These are phyloP conservation scores for Chlorella ohadii DNA, from an alignment of 139 green algal genomes.

Conservation along the genomic window DNA sequence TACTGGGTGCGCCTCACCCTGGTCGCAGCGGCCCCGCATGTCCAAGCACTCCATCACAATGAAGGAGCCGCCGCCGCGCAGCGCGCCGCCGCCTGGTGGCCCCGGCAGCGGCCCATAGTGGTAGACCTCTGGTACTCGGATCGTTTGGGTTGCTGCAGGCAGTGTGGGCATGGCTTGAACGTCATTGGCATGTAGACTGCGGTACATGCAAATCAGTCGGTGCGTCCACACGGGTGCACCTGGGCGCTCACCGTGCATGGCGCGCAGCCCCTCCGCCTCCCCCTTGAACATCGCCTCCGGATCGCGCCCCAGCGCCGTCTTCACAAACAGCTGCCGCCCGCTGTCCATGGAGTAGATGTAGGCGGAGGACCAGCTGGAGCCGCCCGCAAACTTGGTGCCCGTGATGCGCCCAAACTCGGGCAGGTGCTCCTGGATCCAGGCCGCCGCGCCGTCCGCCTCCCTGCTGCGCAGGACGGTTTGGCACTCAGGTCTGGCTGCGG, in stretches of 20 bases:
- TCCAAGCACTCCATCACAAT: slow-evolving; percentile 97
- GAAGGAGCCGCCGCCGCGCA: slow-evolving; percentile 67
- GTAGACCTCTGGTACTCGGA: slow-evolving; percentile 78
- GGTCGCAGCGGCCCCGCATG: slow-evolving; percentile 53
- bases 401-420: slow-evolving; percentile 50
- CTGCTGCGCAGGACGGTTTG: not conserved
- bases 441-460: not conserved
- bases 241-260: slow-evolving; percentile 74
- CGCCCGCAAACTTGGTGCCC: slow-evolving; percentile 18
- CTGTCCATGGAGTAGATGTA: slow-evolving; percentile 62
- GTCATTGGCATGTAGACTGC: no score
- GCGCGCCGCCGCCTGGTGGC: slow-evolving; percentile 27
- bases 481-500: no score
- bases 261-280: slow-evolving; percentile 85
- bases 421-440: slow-evolving; percentile 50
- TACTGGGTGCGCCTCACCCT: slow-evolving; percentile 18
- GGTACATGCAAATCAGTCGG: no score
- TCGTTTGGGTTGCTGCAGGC: slow-evolving; percentile 60
- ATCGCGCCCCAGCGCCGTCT: slow-evolving; percentile 55
- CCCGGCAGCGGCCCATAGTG: slow-evolving; percentile 59
- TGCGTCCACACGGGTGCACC: not conserved
- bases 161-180: no score
- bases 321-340: slow-evolving; percentile 82
- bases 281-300: slow-evolving; percentile 87
- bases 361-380: slow-evolving; percentile 67